Conservation (phyloP, 1,284 basidiomycete genomes). For the Melanopsichium pennsylvanicum region DNA sequence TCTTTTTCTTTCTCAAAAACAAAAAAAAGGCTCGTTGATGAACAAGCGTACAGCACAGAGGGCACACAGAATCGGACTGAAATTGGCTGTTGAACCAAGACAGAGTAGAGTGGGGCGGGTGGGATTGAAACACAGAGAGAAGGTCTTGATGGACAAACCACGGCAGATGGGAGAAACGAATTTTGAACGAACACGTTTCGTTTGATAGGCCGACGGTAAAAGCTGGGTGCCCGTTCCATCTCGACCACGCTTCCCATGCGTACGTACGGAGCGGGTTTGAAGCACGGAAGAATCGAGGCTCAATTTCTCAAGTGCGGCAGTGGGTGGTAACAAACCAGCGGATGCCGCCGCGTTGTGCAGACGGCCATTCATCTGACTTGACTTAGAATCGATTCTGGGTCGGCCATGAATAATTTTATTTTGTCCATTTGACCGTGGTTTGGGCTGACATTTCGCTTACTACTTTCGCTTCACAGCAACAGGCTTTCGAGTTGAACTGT, state of each 20-base stretch:
- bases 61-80: neutral
- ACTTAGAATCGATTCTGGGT: no score
- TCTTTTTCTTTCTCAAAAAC: no score
- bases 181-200: conserved; percentile 25
- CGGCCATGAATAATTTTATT: no score
- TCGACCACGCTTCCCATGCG: no score
- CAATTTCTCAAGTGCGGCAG: no score
- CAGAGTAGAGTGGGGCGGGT: neutral
- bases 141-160: conserved; percentile 16
- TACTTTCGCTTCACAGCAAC: neutral
- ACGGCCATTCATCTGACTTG: no score
- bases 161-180: conserved; percentile 9
- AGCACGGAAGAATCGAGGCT: no score
- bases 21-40: no score
- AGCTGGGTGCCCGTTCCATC: conserved; percentile 28
- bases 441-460: neutral
- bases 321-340: conserved; percentile 4
- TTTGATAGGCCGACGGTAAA: conserved; percentile 23
- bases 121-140: conserved; percentile 5
- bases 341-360: conserved; percentile 11
- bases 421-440: neutral
- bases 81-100: neutral
- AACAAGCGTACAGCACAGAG: neutral
- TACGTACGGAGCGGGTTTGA: no score
- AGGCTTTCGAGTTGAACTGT: no score